Evolutionary conservation across 306 rosid genomes (phyloP).

Genomic region (Ceratonia siliqua): DNA sequence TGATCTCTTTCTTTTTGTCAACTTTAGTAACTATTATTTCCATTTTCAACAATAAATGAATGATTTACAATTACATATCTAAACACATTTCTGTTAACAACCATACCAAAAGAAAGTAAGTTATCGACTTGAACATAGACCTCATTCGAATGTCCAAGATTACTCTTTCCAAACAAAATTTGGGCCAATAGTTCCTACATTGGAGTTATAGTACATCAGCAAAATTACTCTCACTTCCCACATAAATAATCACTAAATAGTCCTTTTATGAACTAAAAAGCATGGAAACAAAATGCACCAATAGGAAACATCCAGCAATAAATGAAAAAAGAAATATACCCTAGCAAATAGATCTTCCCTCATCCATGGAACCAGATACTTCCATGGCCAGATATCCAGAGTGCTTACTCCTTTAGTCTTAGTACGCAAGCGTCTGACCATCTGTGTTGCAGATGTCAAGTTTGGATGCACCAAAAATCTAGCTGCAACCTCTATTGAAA

Average conservation of each 20-base stretch:
- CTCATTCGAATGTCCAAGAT: slow-evolving; percentile 12
- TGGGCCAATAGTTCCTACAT: slow-evolving; percentile 5
- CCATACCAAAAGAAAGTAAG: slow-evolving; percentile 9
- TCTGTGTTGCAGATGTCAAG: slow-evolving; percentile 80
- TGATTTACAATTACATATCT: slow-evolving; percentile 20
- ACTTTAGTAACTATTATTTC: slow-evolving; percentile 14
- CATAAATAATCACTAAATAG: not conserved
- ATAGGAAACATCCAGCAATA: not conserved
- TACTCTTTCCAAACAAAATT: slow-evolving; percentile 17
- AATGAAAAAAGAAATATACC: slow-evolving; percentile 47
- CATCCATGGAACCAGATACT: slow-evolving; percentile 98
- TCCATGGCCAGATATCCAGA: slow-evolving; percentile 99
- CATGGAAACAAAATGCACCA: slow-evolving; percentile 8
- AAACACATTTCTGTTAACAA: slow-evolving; percentile 16
- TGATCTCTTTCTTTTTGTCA: slow-evolving; percentile 17
- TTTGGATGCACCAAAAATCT: slow-evolving; percentile 97
- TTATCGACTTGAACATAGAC: not conserved
- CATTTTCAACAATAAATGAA: slow-evolving; percentile 18
- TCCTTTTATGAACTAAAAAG: not conserved
- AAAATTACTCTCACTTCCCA: slow-evolving; percentile 8
- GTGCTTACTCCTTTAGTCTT: slow-evolving; percentile 82
- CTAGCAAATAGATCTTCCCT: slow-evolving; percentile 86
- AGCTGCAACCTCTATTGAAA: slow-evolving; percentile 97
- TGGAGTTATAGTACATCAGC: not conserved
- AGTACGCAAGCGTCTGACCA: slow-evolving; percentile 62